phyloP scores from a whole-genome alignment of 2,329 filamentous ascomycete species.

The Plenodomus biglobosus region DNA sequence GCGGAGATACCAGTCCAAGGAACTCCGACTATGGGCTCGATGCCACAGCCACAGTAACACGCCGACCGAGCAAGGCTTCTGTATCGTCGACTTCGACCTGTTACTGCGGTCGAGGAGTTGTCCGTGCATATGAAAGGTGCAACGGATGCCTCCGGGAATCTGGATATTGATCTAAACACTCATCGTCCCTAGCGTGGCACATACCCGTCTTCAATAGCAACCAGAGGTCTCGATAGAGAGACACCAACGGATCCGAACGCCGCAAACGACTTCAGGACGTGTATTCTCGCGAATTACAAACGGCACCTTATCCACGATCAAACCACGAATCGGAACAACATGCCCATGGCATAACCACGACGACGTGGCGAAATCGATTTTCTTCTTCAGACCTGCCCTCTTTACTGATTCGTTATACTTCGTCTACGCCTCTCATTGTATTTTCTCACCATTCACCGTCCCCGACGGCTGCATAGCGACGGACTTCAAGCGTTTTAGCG shows the following conservation, averaged over 20 bases:
- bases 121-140: constrained; percentile 49
- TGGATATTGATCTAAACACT: constrained; percentile 35
- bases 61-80: constrained; percentile 42
- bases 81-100: constrained; percentile 30
- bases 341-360: not conserved
- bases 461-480: constrained; percentile 39
- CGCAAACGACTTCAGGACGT: not conserved
- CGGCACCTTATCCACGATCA: not conserved
- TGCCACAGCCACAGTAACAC: constrained; percentile 22
- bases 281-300: constrained; percentile 1
- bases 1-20: constrained; percentile 59
- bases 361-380: not conserved
- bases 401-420: not conserved
- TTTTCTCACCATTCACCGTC: constrained; percentile 5
- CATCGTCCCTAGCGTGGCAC: not conserved
- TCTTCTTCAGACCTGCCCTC: not conserved
- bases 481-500: constrained; percentile 41
- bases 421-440: constrained; percentile 23
- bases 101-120: constrained; percentile 43
- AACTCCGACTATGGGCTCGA: constrained; percentile 52
- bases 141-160: constrained; percentile 46
- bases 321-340: constrained; percentile 5
- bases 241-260: constrained; percentile 1
- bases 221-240: constrained; percentile 10
- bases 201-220: not conserved